Percentiles rank a stretch among this genome's conserved stretches.
These are phyloP conservation scores for Hsuehochloa calcarea DNA, from an alignment of 176 grass and related monocot species.

Conservation along the genomic window DNA sequence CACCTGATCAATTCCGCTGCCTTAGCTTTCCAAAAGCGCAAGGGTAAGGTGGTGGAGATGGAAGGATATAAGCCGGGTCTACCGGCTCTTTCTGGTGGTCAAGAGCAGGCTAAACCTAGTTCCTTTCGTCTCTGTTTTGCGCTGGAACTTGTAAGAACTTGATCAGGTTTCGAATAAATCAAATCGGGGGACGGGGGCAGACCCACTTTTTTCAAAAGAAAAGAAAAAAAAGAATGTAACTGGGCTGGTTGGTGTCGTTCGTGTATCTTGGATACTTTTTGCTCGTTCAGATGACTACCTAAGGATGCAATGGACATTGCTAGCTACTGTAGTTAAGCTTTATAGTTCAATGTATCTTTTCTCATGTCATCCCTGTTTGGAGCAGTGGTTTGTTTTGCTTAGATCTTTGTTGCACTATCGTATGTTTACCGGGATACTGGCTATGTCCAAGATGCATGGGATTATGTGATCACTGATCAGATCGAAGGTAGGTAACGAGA, in stretches of 20 bases:
- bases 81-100: constrained; percentile 82
- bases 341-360: neutral
- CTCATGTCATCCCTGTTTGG: neutral
- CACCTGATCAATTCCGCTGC: constrained; percentile 74
- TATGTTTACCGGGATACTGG: neutral
- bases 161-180: too few relatives aligned
- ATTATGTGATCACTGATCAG: neutral
- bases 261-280: neutral
- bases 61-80: constrained; percentile 87
- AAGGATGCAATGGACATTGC: neutral
- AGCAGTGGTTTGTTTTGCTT: neutral
- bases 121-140: constrained; percentile 24
- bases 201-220: too few relatives aligned
- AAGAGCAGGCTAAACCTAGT: constrained; percentile 35
- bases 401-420: neutral
- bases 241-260: neutral
- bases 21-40: constrained; percentile 81
- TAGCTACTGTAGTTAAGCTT: constrained; percentile 10
- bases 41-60: constrained; percentile 84
- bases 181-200: constrained; percentile 57
- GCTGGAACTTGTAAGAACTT: too few relatives aligned
- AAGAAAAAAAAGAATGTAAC: neutral
- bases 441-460: neutral
- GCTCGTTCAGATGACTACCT: neutral
- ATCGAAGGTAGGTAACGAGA: neutral